A percentile compares a stretch with the other conserved stretches of the same genome.
Conservation (phyloP, 2,329 filamentous ascomycete species). For the Fusarium sp. region DNA sequence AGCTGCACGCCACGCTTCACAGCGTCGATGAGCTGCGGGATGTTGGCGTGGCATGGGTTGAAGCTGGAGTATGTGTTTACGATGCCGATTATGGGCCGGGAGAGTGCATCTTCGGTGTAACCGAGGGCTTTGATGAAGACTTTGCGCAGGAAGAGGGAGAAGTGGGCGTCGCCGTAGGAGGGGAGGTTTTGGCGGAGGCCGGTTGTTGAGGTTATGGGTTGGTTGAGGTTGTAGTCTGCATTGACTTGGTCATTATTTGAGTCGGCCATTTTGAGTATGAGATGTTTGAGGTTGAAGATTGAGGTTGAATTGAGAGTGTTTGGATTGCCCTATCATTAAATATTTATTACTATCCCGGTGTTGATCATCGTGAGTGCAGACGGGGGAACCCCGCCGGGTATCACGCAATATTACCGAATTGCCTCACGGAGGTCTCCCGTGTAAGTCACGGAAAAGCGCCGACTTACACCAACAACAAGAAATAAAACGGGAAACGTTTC, state of each 20-base stretch:
- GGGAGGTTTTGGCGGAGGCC: slow-evolving; percentile 74
- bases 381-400: slow-evolving; percentile 38
- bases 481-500: no score
- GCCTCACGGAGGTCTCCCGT: slow-evolving; percentile 6
- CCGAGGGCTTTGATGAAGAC: slow-evolving; percentile 83
- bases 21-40: slow-evolving; percentile 77
- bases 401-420: slow-evolving; percentile 35
- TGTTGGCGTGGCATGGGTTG: slow-evolving; percentile 80
- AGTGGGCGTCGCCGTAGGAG: slow-evolving; percentile 79
- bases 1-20: slow-evolving; percentile 76
- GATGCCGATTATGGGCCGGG: slow-evolving; percentile 78
- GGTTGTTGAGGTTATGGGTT: slow-evolving; percentile 60
- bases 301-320: not conserved
- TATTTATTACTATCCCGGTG: slow-evolving; percentile 40
- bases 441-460: slow-evolving; percentile 1
- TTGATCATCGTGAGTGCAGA: slow-evolving; percentile 19
- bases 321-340: slow-evolving; percentile 26
- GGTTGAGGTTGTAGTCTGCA: slow-evolving; percentile 71
- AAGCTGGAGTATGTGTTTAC: slow-evolving; percentile 79
- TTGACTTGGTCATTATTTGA: slow-evolving; percentile 25
- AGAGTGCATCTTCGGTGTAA: slow-evolving; percentile 78
- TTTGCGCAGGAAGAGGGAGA: slow-evolving; percentile 79
- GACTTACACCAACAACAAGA: not conserved
- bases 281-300: not conserved
- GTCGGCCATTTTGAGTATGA: slow-evolving; percentile 28